These are phyloP conservation scores for Neurospora sp. DNA, from an alignment of 2,329 filamentous ascomycete species.

Conservation along the genomic window DNA sequence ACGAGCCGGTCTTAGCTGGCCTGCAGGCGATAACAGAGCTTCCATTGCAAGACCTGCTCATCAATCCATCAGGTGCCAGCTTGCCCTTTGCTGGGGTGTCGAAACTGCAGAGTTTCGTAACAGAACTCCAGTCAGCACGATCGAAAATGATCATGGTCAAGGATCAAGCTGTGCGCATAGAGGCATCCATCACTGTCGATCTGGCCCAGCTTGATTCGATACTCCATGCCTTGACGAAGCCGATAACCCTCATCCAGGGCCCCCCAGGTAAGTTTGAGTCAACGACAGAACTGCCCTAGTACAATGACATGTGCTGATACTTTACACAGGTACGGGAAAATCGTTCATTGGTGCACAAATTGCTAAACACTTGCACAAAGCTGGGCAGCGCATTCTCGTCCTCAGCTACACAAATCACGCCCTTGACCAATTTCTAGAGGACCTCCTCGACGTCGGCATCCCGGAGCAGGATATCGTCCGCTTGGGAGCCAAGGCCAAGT, in stretches of 20 bases:
- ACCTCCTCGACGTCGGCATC: constrained; percentile 52
- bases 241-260: constrained; percentile 57
- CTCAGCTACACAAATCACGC: constrained; percentile 61
- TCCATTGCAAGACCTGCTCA: constrained; percentile 43
- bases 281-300: neutral
- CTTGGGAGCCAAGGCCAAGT: constrained; percentile 53
- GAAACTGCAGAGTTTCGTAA: neutral
- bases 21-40: constrained; percentile 46
- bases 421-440: constrained; percentile 54
- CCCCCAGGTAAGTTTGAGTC: constrained; percentile 47
- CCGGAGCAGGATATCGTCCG: constrained; percentile 40
- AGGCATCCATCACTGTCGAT: neutral
- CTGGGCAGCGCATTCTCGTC: constrained; percentile 49
- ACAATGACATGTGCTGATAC: constrained; percentile 2
- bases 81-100: constrained; percentile 6
- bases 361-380: constrained; percentile 42
- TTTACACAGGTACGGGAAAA: constrained; percentile 55
- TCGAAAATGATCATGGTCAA: neutral
- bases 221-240: constrained; percentile 38
- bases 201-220: constrained; percentile 44
- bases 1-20: constrained; percentile 53
- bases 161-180: neutral
- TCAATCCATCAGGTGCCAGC: constrained; percentile 22
- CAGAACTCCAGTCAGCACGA: neutral
- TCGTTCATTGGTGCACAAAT: constrained; percentile 61